phyloP scores from a whole-genome alignment of 768 basidiomycete genomes.

The Leccinum pellstonianum region DNA sequence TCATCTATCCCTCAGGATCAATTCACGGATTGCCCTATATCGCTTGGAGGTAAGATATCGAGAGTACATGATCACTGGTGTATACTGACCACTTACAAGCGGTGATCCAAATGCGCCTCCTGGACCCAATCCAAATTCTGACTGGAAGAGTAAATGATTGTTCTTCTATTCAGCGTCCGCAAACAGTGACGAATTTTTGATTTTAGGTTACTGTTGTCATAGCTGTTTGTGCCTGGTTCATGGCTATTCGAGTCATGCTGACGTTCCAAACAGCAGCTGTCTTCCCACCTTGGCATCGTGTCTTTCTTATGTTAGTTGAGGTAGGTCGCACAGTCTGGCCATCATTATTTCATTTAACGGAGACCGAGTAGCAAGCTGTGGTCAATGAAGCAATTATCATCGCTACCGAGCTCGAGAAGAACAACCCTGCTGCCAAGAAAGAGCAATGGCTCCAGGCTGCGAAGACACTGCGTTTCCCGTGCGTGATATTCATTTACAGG shows the following conservation, averaged over 20 bases:
- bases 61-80: no score
- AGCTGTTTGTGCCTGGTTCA: conserved; percentile 2
- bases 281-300: conserved; percentile 24
- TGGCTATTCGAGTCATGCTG: neutral
- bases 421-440: neutral
- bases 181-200: conserved; percentile 1
- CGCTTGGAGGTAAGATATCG: conserved; percentile 8
- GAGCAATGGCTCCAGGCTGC: conserved; percentile 15
- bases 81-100: conserved; percentile 1
- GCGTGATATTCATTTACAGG: neutral
- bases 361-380: conserved; percentile 16
- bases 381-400: conserved; percentile 15
- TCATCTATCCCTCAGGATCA: conserved; percentile 3
- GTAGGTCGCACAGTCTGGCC: neutral
- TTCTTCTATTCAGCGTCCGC: neutral
- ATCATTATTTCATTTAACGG: neutral
- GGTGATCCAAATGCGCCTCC: conserved; percentile 17
- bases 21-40: conserved; percentile 21
- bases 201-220: conserved; percentile 22
- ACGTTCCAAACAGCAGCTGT: conserved; percentile 17
- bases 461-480: conserved; percentile 19
- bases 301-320: conserved; percentile 13
- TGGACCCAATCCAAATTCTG: neutral
- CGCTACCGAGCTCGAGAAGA: conserved; percentile 4
- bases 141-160: conserved; percentile 5